phyloP scores from a whole-genome alignment of 345 rosid species.

The Gossypium turneri region DNA sequence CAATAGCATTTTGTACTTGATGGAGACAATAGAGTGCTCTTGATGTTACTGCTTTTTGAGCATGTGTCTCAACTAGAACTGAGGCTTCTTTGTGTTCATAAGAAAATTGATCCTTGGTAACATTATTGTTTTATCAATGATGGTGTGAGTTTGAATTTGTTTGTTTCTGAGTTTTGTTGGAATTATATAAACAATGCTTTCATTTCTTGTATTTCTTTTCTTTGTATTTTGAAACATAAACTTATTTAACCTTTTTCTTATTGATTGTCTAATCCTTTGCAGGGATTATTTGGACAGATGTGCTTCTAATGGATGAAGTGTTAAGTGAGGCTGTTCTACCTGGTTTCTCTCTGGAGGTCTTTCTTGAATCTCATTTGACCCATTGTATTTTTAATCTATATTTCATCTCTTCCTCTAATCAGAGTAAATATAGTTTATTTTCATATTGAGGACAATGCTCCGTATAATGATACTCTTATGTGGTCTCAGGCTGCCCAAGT shows the following conservation, averaged over 20 bases:
- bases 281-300: constrained; percentile 89
- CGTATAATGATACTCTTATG: constrained; percentile 23
- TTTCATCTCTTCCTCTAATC: constrained; percentile 6
- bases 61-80: constrained; percentile 3
- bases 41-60: neutral
- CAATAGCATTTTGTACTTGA: neutral
- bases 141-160: neutral
- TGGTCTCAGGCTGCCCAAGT: constrained; percentile 73
- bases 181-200: neutral
- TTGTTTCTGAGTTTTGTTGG: constrained; percentile 1
- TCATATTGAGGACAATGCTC: constrained; percentile 9
- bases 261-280: constrained; percentile 23
- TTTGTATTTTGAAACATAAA: constrained; percentile 11
- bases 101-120: constrained; percentile 4
- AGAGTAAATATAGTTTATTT: neutral
- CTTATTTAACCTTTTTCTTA: constrained; percentile 20
- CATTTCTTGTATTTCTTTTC: neutral
- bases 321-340: constrained; percentile 72
- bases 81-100: neutral
- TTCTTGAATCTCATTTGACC: constrained; percentile 18
- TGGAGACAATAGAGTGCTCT: neutral
- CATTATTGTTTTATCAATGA: neutral
- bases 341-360: constrained; percentile 70
- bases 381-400: neutral
- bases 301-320: constrained; percentile 76